phyloP scores from a whole-genome alignment of 78 protist genomes.

The Andalucia godoyi region DNA sequence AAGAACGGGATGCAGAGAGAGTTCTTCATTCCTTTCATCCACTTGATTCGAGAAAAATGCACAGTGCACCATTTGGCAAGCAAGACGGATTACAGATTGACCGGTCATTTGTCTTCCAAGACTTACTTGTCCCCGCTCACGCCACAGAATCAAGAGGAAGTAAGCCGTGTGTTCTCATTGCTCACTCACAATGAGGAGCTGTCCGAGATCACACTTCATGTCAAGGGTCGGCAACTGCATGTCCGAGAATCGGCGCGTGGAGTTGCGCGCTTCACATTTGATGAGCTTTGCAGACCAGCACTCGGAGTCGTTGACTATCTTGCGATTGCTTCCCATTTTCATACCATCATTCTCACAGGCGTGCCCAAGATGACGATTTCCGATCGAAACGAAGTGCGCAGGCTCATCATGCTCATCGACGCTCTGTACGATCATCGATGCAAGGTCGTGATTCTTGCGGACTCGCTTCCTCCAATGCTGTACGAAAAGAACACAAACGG shows the following conservation, averaged over 20 bases:
- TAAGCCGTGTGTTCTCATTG: background rate
- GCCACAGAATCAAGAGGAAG: background rate
- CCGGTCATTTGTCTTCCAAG: background rate
- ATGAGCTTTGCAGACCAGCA: conserved; percentile 34
- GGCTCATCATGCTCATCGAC: conserved; percentile 73
- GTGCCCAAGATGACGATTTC: conserved; percentile 47
- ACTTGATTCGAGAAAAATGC: conserved; percentile 27
- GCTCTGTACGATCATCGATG: conserved; percentile 54
- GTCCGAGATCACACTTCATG: background rate
- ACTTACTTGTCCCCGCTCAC: conserved; percentile 17
- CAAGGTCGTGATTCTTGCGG: conserved; percentile 52
- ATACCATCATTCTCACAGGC: conserved; percentile 38
- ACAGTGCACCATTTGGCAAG: conserved; percentile 31
- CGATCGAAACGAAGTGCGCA: conserved; percentile 52
- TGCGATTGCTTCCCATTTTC: conserved; percentile 39
- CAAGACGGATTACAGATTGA: conserved; percentile 57
- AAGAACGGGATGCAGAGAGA: conserved; percentile 69
- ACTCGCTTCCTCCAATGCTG: conserved; percentile 20
- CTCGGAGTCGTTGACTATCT: conserved; percentile 64
- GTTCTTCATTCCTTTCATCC: conserved; percentile 69
- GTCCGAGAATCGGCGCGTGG: conserved; percentile 17
- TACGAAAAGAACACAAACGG: conserved; percentile 6
- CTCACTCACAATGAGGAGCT: conserved; percentile 24
- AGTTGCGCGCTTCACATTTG: conserved; percentile 39
- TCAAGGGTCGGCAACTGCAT: conserved; percentile 36